phyloP scores from a whole-genome alignment of 2,329 filamentous ascomycete species.

The Arthrobotrys megalospora region DNA sequence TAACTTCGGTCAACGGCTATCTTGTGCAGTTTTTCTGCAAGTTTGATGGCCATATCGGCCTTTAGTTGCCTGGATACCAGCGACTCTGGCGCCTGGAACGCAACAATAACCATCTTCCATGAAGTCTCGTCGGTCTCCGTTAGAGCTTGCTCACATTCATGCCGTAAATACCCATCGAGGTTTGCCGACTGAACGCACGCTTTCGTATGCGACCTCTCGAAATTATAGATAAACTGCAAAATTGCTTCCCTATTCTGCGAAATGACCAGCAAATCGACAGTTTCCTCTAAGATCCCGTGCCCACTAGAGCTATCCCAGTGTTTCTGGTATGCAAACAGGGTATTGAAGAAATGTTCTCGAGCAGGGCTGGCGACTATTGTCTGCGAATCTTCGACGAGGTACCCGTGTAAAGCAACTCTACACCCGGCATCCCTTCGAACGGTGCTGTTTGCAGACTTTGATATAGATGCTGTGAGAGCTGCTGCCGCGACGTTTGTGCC shows the following conservation, averaged over 20 bases:
- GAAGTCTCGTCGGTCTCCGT: slow-evolving; percentile 48
- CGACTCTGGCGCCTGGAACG: slow-evolving; percentile 51
- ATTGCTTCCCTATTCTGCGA: slow-evolving; percentile 52
- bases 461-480: slow-evolving; percentile 46
- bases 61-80: slow-evolving; percentile 54
- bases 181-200: slow-evolving; percentile 44
- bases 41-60: slow-evolving; percentile 49
- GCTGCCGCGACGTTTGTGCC: slow-evolving; percentile 50
- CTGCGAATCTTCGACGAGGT: slow-evolving; percentile 68
- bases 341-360: slow-evolving; percentile 56
- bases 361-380: slow-evolving; percentile 53
- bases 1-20: slow-evolving; percentile 37
- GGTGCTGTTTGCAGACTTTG: slow-evolving; percentile 53
- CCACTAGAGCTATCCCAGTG: slow-evolving; percentile 54
- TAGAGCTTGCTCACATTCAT: slow-evolving; percentile 49
- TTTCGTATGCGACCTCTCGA: slow-evolving; percentile 53
- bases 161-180: slow-evolving; percentile 54
- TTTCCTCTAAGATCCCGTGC: slow-evolving; percentile 50
- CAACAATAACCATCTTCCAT: slow-evolving; percentile 60
- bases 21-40: slow-evolving; percentile 44
- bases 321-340: slow-evolving; percentile 56
- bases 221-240: slow-evolving; percentile 60
- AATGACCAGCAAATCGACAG: slow-evolving; percentile 48
- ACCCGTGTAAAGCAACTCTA: slow-evolving; percentile 69
- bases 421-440: slow-evolving; percentile 40